Evolutionary conservation across 805 yeast species (phyloP), one percentile per base, ranked within the genome.

Genomic region (Saccharomycopsis sp.): DNA sequence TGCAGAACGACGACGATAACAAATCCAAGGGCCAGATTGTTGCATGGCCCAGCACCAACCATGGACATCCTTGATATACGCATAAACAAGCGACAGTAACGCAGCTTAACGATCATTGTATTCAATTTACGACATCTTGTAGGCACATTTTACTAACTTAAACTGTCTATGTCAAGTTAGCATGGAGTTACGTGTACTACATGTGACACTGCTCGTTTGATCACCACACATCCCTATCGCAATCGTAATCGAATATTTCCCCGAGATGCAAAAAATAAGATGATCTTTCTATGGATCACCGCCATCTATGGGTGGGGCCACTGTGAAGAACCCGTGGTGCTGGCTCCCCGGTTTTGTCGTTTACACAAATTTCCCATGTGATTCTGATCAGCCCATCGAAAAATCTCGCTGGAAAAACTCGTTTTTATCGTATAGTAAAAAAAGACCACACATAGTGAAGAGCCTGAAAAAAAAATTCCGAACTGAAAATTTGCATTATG

Each of bases 21-120:
- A 70, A 54, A 49, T 63, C 64, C 41, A 62, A 62, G 14, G 70
- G 71, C 50, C 68, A 67, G 51, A 73, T 76, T 41, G 63, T 71
- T 47, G 80, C 89, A 0, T 84, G 89, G 89, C 89, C 89, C 0
- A 87, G 88, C 0, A 76, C 82, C 14, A 78, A 84, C 63, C 87
- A 82, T 64, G 86, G 86, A 0, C 89, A 84, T 67, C 87, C 87
- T 19, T 59, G 52, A 52, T 51, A n/a, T 23, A 51, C 24, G 25
- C 5, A n/a, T n/a, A 20, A n/a, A n/a, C n/a, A n/a, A n/a, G n/a
- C n/a, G n/a, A n/a, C n/a, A n/a, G n/a, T n/a, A n/a, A n/a, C n/a
- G n/a, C n/a, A n/a, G n/a, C n/a, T n/a, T n/a, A n/a, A n/a, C n/a
- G n/a, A n/a, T n/a, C n/a, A n/a, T n/a, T n/a, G n/a, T n/a, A n/a